These are phyloP conservation scores for Penicillium paneum DNA, from an alignment of 2,329 filamentous ascomycete species.

Conservation along the genomic window DNA sequence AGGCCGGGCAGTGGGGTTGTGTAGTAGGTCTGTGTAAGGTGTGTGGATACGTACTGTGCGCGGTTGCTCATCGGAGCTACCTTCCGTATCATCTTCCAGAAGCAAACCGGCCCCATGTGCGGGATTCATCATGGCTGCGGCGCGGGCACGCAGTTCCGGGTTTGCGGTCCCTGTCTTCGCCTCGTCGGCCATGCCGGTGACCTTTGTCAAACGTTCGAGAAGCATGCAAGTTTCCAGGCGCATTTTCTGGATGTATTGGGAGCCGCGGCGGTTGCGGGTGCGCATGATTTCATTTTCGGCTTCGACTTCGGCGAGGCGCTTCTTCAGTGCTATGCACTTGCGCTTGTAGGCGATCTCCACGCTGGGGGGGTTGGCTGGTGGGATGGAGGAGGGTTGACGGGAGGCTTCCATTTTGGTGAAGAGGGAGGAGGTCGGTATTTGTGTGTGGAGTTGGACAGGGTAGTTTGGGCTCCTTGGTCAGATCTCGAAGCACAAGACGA, in stretches of 20 bases:
- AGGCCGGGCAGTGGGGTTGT: no score
- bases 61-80: constrained; percentile 45
- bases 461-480: neutral
- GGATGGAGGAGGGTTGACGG: constrained; percentile 24
- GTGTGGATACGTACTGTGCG: constrained; percentile 35
- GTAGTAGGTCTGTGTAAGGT: neutral
- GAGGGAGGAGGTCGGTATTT: neutral
- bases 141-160: constrained; percentile 39
- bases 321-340: constrained; percentile 93
- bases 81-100: constrained; percentile 44
- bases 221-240: constrained; percentile 58
- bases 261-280: constrained; percentile 72
- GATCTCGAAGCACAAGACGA: neutral
- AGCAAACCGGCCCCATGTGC: constrained; percentile 7
- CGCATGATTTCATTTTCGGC: constrained; percentile 82
- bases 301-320: constrained; percentile 87
- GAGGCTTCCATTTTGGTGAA: constrained; percentile 30
- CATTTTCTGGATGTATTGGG: constrained; percentile 86
- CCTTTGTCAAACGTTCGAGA: constrained; percentile 40
- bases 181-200: constrained; percentile 44
- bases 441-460: neutral
- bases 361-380: constrained; percentile 66
- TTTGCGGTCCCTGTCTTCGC: constrained; percentile 30
- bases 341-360: constrained; percentile 94
- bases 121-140: constrained; percentile 33